These are phyloP conservation scores for Podila verticillata DNA, from an alignment of 192 early-diverging fungal genomes.

Conservation along the genomic window DNA sequence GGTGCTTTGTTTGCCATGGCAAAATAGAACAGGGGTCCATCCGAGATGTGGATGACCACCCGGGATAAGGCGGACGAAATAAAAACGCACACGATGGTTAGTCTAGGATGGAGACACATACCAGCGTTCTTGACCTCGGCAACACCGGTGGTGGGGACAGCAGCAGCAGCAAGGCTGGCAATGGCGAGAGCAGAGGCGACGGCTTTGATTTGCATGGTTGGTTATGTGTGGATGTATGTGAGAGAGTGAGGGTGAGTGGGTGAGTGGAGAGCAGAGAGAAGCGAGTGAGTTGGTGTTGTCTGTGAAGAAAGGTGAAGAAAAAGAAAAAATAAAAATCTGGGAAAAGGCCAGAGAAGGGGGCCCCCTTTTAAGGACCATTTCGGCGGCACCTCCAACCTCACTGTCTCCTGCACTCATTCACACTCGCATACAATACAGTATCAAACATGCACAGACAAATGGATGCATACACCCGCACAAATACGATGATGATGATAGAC, in stretches of 20 bases:
- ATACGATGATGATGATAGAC: no score
- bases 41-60: not conserved
- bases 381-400: no score
- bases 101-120: not conserved
- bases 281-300: not conserved
- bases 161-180: conserved; percentile 38
- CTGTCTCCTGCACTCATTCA: no score
- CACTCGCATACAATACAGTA: no score
- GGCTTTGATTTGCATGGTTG: conserved; percentile 50
- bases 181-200: conserved; percentile 34
- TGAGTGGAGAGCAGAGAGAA: not conserved
- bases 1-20: not conserved
- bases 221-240: conserved; percentile 7
- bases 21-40: not conserved
- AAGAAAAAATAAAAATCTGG: conserved; percentile 7
- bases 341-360: conserved; percentile 12
- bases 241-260: not conserved
- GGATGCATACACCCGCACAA: no score
- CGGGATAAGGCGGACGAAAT: not conserved
- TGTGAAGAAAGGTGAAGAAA: conserved; percentile 6
- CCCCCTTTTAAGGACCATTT: conserved; percentile 7
- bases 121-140: conserved; percentile 30
- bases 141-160: conserved; percentile 21
- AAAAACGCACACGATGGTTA: not conserved
- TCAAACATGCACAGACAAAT: no score